phyloP scores from a whole-genome alignment of 331 rosid genomes.

The Pyrus hybrid region DNA sequence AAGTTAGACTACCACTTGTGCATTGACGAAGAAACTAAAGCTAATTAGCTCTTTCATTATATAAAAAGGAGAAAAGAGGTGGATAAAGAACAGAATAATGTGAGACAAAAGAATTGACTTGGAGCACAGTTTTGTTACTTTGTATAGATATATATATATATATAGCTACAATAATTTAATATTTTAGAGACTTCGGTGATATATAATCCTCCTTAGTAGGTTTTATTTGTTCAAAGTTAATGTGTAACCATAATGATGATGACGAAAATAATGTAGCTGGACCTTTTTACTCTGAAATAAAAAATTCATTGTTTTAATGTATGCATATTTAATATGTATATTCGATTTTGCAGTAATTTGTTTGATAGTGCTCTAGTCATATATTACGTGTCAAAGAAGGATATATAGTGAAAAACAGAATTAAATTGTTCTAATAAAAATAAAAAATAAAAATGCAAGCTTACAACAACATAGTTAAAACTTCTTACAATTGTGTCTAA shows the following conservation, averaged over 20 bases:
- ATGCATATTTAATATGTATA: neutral
- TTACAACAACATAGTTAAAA: too few relatives aligned
- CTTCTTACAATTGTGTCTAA: too few relatives aligned
- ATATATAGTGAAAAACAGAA: too few relatives aligned
- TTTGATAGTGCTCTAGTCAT: neutral
- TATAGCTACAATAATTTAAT: neutral
- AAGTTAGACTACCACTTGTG: neutral
- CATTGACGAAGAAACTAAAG: constrained; percentile 1
- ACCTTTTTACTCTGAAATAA: neutral
- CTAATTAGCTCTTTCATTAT: neutral
- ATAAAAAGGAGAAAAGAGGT: too few relatives aligned
- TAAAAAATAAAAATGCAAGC: too few relatives aligned
- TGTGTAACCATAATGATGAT: neutral
- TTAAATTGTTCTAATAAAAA: too few relatives aligned
- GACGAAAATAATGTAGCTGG: neutral
- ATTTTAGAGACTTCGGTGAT: neutral
- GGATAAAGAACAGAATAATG: neutral
- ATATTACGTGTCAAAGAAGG: too few relatives aligned
- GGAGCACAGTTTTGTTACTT: neutral
- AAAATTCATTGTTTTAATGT: too few relatives aligned
- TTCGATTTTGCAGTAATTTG: neutral
- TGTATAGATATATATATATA: too few relatives aligned
- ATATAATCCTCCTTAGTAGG: neutral
- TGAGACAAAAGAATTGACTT: neutral
- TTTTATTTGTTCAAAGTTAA: neutral